Percentiles rank a stretch among this genome's conserved stretches.
Conservation (phyloP, 164 flowering plant species). For the Houttuynia cordata region DNA sequence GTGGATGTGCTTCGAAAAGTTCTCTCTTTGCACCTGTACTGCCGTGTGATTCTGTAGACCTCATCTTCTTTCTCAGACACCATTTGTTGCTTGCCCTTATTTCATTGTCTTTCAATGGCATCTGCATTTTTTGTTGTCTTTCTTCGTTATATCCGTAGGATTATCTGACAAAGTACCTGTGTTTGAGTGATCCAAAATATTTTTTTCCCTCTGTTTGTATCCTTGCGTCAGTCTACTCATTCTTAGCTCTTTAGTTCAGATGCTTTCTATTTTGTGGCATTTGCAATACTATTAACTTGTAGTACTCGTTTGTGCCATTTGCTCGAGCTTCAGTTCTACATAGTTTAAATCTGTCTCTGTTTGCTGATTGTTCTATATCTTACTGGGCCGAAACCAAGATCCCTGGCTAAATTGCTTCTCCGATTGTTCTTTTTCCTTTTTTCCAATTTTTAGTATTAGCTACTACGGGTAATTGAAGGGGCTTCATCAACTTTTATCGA, state of each 20-base stretch:
- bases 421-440: neutral
- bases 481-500: constrained; percentile 10
- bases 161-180: no score
- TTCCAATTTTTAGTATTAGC: no score
- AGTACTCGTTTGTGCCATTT: no score
- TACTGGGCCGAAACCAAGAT: neutral
- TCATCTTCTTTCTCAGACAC: neutral
- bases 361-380: neutral
- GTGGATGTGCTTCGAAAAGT: constrained; percentile 62
- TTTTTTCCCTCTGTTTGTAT: neutral
- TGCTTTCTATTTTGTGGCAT: neutral
- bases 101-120: no score
- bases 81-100: neutral
- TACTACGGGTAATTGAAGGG: constrained; percentile 7
- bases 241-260: neutral
- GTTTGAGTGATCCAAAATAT: neutral
- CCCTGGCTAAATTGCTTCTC: neutral
- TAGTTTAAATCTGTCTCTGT: neutral
- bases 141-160: no score
- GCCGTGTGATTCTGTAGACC: constrained; percentile 72
- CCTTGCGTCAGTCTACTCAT: neutral
- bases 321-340: no score
- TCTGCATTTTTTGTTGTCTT: no score
- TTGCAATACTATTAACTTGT: no score
- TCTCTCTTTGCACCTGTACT: constrained; percentile 66